These are phyloP conservation scores for peach (Prunus persica) DNA, from an alignment of 306 rosid genomes.

Conservation along the genomic window Prunus_persica_NCBIv2 NC_034014.1:8151501-8152000, in stretches of 20 bases:
- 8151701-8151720: not conserved
- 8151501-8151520: slow-evolving; percentile 43
- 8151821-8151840: not conserved
- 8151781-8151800: not conserved
- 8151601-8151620: not conserved
- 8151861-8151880: too few species aligned
- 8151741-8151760: not conserved
- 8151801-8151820: not conserved
- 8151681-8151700: slow-evolving; percentile 22
- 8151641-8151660: not conserved
- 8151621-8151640: not conserved
- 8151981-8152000: too few species aligned
- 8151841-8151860: too few species aligned
- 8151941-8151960: too few species aligned
- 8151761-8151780: not conserved
- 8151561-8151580: not conserved
- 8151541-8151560: slow-evolving; percentile 19
- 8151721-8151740: not conserved
- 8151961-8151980: too few species aligned
- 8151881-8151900: too few species aligned
- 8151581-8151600: not conserved
- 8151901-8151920: too few species aligned
- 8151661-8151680: not conserved
- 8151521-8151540: slow-evolving; percentile 49
- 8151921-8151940: too few species aligned